Evolutionary conservation across 768 basidiomycete species (phyloP).

Genomic region (Tylopilus plumbeoviolaceoides): DNA sequence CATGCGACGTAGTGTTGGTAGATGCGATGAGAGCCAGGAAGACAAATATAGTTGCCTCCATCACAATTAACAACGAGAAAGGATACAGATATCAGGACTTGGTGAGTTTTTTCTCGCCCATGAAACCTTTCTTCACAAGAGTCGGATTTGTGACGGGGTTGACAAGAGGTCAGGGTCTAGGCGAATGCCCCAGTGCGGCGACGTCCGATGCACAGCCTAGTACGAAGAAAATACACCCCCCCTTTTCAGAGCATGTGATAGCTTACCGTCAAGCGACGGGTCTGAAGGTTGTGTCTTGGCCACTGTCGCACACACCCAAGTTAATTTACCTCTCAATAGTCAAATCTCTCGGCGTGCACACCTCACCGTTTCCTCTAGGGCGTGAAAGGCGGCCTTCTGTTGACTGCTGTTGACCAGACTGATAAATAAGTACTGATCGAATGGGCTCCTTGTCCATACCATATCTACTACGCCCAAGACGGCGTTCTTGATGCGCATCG

Average conservation of each 20-base stretch:
- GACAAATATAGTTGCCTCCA: constrained; percentile 28
- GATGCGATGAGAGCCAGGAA: constrained; percentile 19
- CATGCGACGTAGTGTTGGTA: constrained; percentile 12
- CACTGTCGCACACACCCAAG: constrained; percentile 11
- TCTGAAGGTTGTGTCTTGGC: constrained; percentile 11
- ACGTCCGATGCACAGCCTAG: constrained; percentile 5
- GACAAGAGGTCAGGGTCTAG: constrained; percentile 10
- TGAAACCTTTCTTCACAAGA: constrained; percentile 1
- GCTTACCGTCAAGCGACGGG: constrained; percentile 14
- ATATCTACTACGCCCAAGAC: not conserved
- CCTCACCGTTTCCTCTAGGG: constrained; percentile 5
- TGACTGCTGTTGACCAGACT: constrained; percentile 18
- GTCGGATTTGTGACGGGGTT: constrained; percentile 5
- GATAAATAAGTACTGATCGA: constrained; percentile 21
- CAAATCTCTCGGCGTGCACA: constrained; percentile 8
- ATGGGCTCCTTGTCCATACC: not conserved
- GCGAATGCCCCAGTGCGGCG: constrained; percentile 5
- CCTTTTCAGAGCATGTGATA: too few species aligned
- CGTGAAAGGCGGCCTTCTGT: constrained; percentile 14
- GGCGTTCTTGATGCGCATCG: constrained; percentile 1
- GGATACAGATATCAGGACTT: constrained; percentile 19
- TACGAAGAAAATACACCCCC: too few species aligned
- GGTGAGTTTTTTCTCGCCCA: constrained; percentile 11
- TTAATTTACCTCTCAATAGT: constrained; percentile 32
- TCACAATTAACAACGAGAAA: constrained; percentile 32